phyloP scores from a whole-genome alignment of 306 rosid species.

The Prunus armeniaca region DNA sequence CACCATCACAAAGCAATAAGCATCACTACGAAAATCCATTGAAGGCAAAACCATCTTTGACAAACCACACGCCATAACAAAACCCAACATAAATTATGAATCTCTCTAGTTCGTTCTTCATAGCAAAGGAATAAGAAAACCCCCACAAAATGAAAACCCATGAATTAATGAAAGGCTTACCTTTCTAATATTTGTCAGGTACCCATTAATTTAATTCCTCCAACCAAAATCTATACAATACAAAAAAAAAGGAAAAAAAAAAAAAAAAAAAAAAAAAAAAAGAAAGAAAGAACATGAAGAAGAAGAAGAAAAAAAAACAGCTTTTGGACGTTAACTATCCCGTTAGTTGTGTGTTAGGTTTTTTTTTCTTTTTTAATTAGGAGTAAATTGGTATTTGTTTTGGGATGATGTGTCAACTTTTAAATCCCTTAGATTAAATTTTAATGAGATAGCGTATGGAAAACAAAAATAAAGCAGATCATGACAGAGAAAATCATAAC shows the following conservation, averaged over 20 bases:
- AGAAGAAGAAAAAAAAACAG: too few species aligned
- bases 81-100: slow-evolving; percentile 30
- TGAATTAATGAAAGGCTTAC: slow-evolving; percentile 25
- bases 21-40: slow-evolving; percentile 15
- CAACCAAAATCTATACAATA: slow-evolving; percentile 29
- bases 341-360: too few species aligned
- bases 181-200: slow-evolving; percentile 29
- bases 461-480: too few species aligned
- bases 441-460: too few species aligned
- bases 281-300: too few species aligned
- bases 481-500: too few species aligned
- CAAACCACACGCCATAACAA: slow-evolving; percentile 44
- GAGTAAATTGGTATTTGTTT: too few species aligned
- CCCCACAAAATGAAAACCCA: slow-evolving; percentile 10
- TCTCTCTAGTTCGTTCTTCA: not conserved
- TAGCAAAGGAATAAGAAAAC: not conserved
- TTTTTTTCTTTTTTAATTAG: too few species aligned
- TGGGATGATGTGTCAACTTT: too few species aligned
- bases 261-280: too few species aligned
- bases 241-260: not conserved
- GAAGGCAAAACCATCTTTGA: slow-evolving; percentile 27
- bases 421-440: too few species aligned
- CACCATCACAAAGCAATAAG: not conserved
- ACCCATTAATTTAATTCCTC: slow-evolving; percentile 39
- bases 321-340: too few species aligned